These are phyloP conservation scores for Talaromyces islandicus DNA, from an alignment of 2,329 filamentous ascomycete genomes.

Conservation along the genomic window DNA sequence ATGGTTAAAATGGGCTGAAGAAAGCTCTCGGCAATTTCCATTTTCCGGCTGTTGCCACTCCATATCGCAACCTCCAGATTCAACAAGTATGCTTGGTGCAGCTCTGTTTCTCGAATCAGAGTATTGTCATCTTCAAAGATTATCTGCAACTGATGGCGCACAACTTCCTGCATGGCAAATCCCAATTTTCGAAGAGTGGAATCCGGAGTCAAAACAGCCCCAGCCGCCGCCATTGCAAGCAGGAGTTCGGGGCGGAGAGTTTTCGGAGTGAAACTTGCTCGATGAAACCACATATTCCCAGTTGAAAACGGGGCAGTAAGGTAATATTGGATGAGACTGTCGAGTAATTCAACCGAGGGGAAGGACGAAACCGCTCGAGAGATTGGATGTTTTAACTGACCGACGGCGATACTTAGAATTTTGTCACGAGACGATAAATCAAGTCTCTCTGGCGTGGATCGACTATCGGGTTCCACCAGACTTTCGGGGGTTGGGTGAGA, in stretches of 20 bases:
- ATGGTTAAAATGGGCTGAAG: conserved; percentile 32
- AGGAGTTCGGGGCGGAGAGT: conserved; percentile 26
- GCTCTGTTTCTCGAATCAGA: conserved; percentile 23
- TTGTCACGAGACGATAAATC: conserved; percentile 8
- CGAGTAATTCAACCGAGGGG: conserved; percentile 27
- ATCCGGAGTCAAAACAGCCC: conserved; percentile 28
- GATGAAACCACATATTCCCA: conserved; percentile 25
- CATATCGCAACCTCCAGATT: conserved; percentile 30
- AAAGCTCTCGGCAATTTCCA: conserved; percentile 37
- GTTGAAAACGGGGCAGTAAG: conserved; percentile 13
- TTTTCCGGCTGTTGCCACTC: conserved; percentile 34
- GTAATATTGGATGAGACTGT: conserved; percentile 28
- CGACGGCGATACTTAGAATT: conserved; percentile 6
- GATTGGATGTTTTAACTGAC: conserved; percentile 3
- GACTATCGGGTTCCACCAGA: conserved; percentile 14
- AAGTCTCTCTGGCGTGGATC: not conserved
- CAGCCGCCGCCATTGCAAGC: conserved; percentile 27
- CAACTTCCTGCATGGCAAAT: conserved; percentile 33
- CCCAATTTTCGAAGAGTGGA: conserved; percentile 30
- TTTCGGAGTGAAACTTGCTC: conserved; percentile 25
- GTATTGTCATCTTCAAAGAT: conserved; percentile 31
- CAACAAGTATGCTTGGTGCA: conserved; percentile 30
- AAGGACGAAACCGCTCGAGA: conserved; percentile 21
- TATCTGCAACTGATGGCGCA: conserved; percentile 17
- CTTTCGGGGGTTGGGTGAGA: conserved; percentile 6